Evolutionary conservation across 306 rosid genomes (phyloP), one percentile per base, ranked within the genome.

Genomic region (Begonia peltatifolia): DNA sequence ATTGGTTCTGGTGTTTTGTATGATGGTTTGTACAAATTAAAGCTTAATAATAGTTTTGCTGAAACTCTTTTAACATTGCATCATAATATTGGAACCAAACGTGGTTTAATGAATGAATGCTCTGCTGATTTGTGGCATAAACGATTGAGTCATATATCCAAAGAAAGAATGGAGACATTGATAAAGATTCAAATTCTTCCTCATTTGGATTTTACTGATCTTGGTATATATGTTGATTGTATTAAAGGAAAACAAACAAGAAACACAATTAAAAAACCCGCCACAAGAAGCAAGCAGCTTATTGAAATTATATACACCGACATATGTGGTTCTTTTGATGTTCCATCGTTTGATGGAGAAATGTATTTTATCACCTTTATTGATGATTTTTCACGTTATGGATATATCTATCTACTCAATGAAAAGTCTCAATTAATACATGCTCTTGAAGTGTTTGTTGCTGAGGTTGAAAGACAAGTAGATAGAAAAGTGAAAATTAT

Each of bases 11-110:
- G 52, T 11, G 11, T 47, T 14, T 4, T 1, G 2, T 47, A 11
- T 47, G 52, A 47, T 47, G 14, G 52, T 11, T 11, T 3, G 5
- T 47, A 47, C 9, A 47, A 47, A 4, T 1, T 47, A 14, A 47
- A 47, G 14, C 52, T 47, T 47, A 2, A 20, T 57, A 11, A 12
- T 20, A 0, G 0, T n/a, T 38, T n/a, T 54, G 47, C 9, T 14
- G 9, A 54, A n/a, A 54, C 46, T 2, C 47, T 42, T 42, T 11
- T 22, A 11, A 22, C 17, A 42, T 0, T 57, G 10, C 38, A 57
- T 17, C 30, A 18, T 57, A 42, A 22, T 17, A 20, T 57, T 55
- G 47, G 17, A 10, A 57, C 41, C 12, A 57, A 42, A 57, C 11
- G 11, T 10, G 3, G 17, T n/a, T 23, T 12, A 20, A n/a, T 10